Evolutionary conservation across 2,329 filamentous ascomycete species (phyloP).

Genomic region (Drechmeria coniospora): DNA sequence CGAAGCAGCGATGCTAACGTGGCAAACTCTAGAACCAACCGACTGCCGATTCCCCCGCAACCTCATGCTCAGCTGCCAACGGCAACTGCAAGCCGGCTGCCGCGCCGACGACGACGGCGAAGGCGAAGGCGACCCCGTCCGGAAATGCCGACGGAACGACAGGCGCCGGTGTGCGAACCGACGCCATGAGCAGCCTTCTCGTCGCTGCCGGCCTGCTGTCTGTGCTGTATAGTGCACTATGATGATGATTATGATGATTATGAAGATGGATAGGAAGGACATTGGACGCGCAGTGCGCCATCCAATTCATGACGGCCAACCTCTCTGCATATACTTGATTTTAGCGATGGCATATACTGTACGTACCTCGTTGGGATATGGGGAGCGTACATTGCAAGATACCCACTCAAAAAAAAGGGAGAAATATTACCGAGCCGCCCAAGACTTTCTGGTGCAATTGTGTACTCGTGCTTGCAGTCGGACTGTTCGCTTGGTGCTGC

Average conservation of each 20-base stretch:
- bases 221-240: constrained; percentile 3
- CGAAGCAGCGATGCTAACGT: background rate
- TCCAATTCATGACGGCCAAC: too few relatives aligned
- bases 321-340: background rate
- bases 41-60: constrained; percentile 6
- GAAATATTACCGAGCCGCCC: too few relatives aligned
- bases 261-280: background rate
- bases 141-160: constrained; percentile 2
- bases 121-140: constrained; percentile 1
- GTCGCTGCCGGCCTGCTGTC: constrained; percentile 1
- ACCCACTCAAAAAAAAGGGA: too few relatives aligned
- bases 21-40: too few relatives aligned
- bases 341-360: background rate
- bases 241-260: background rate
- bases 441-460: too few relatives aligned
- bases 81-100: constrained; percentile 7
- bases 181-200: constrained; percentile 1
- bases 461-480: too few relatives aligned
- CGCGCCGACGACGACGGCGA: constrained; percentile 9
- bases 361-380: too few relatives aligned
- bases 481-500: too few relatives aligned
- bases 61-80: constrained; percentile 11
- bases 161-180: constrained; percentile 3
- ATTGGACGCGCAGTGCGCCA: too few relatives aligned
- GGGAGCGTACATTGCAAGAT: too few relatives aligned